A percentile compares a stretch with the other conserved stretches of the same genome.
These are phyloP conservation scores for Boletus sp. DNA, from an alignment of 768 basidiomycete genomes.

Conservation along the genomic window DNA sequence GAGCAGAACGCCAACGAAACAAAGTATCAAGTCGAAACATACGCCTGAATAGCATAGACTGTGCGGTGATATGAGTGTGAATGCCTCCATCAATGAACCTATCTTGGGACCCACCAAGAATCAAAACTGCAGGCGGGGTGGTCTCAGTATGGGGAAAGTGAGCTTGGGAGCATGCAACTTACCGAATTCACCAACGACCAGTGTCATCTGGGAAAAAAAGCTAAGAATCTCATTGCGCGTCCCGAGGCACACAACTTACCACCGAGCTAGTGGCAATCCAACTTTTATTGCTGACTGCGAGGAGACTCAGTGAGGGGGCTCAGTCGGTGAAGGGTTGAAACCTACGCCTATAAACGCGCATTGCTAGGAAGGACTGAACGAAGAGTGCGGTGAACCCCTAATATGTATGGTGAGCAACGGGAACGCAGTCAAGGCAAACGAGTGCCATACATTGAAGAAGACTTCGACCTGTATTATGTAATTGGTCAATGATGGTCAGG, in stretches of 20 bases:
- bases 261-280: constrained; percentile 40
- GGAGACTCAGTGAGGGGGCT: background rate
- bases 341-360: constrained; percentile 51
- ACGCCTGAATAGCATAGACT: constrained; percentile 40
- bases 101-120: constrained; percentile 31
- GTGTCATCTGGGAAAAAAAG: constrained; percentile 12
- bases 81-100: background rate
- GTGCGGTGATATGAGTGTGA: constrained; percentile 1
- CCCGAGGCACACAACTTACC: constrained; percentile 13
- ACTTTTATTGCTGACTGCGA: constrained; percentile 50
- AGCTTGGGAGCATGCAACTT: background rate
- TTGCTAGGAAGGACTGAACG: constrained; percentile 55
- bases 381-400: constrained; percentile 49
- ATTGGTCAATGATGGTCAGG: background rate
- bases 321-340: background rate
- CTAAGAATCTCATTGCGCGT: background rate
- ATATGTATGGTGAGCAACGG: background rate
- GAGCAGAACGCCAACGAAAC: background rate
- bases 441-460: constrained; percentile 44
- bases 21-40: constrained; percentile 16
- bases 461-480: constrained; percentile 43
- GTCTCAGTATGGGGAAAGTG: constrained; percentile 5
- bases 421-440: background rate
- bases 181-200: constrained; percentile 45
- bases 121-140: constrained; percentile 22